Evolutionary conservation across 2,329 filamentous ascomycete species (phyloP), one percentile per base, ranked within the genome.

Genomic region (Xylogone sp.): DNA sequence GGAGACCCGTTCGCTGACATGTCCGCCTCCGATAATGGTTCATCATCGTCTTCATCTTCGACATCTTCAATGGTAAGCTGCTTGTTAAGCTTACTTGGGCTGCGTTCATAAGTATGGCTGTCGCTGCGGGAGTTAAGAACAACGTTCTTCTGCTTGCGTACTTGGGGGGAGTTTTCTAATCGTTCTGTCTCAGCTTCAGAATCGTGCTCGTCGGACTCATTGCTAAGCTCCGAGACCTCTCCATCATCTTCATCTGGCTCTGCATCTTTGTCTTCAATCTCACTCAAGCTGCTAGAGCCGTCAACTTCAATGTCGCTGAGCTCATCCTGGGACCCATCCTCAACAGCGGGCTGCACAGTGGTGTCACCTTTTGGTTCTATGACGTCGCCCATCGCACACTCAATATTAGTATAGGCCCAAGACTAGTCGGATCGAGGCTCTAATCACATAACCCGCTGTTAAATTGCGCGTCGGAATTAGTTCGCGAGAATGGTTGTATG

Each of bases 151-250:
- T 82, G 78, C 45, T 63, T 63, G 58, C 83, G 77, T 64, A 78
- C 71, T 63, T 77, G 88, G 18, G 92, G 91, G n/a, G 90, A 96
- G 64, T 88, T 85, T 65, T 94, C 94, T 54, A 99, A 79, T 53
- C 94, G 86, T 71, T 97, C 92, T 1, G 93, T 97, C 71, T 97
- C 93, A 29, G 93, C 93, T 70, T 97, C 93, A 3, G 92, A 87
- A 61, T 88, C 84, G 50, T 79, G 78, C 48, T 85, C 81, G 67
- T 82, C 82, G 31, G 61, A 60, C 59, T 69, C 49, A 64, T 71
- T 52, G 67, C 69, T 62, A 24, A 61, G 53, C 22, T 66, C 60
- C 13, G 60, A 62, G 19, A 65, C 71, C 53, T 64, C 68, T 55
- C 73, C 80, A 49, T 87, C 73, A 12, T 71, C 71, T 3, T 71